These are phyloP conservation scores for Metschnikowia colocasiae DNA, from an alignment of 805 yeast genomes.

Conservation along the genomic window DNA sequence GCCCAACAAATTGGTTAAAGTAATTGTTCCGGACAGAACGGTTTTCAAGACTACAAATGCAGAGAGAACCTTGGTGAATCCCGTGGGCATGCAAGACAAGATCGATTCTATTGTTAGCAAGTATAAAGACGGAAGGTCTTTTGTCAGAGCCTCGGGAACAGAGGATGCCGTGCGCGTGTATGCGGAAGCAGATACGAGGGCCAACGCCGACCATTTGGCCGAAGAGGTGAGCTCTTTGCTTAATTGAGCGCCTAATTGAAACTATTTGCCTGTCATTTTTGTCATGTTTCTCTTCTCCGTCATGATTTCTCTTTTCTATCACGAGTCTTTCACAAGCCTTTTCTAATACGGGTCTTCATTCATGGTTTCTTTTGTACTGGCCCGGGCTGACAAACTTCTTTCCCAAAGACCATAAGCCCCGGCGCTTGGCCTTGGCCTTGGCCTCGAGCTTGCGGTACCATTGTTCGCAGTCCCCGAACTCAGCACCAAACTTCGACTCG, in stretches of 20 bases:
- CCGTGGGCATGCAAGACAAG: slow-evolving; percentile 68
- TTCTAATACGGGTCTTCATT: too few relatives aligned
- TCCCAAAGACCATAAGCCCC: slow-evolving; percentile 68
- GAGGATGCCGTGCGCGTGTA: slow-evolving; percentile 96
- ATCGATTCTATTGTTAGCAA: slow-evolving; percentile 64
- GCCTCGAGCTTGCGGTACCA: slow-evolving; percentile 58
- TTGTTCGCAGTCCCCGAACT: slow-evolving; percentile 75
- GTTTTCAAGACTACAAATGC: slow-evolving; percentile 84
- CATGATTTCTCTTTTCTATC: too few relatives aligned
- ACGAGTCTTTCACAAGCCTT: too few relatives aligned
- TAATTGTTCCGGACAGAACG: slow-evolving; percentile 75
- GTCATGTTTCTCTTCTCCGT: too few relatives aligned
- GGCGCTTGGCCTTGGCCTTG: slow-evolving; percentile 50
- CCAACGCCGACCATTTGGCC: slow-evolving; percentile 29
- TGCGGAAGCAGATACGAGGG: slow-evolving; percentile 68
- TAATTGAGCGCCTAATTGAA: slow-evolving; percentile 1
- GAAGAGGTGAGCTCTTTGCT: slow-evolving; percentile 28
- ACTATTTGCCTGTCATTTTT: too few relatives aligned
- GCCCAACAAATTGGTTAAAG: slow-evolving; percentile 82
- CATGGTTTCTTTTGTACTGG: slow-evolving; percentile 52
- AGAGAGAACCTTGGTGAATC: slow-evolving; percentile 75
- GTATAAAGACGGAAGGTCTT: slow-evolving; percentile 67
- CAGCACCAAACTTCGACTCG: slow-evolving; percentile 76
- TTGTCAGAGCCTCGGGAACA: slow-evolving; percentile 96
- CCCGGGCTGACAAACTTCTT: slow-evolving; percentile 66